These are phyloP conservation scores for Polyporus arcularius DNA, from an alignment of 768 basidiomycete genomes.

Conservation along the genomic window DNA sequence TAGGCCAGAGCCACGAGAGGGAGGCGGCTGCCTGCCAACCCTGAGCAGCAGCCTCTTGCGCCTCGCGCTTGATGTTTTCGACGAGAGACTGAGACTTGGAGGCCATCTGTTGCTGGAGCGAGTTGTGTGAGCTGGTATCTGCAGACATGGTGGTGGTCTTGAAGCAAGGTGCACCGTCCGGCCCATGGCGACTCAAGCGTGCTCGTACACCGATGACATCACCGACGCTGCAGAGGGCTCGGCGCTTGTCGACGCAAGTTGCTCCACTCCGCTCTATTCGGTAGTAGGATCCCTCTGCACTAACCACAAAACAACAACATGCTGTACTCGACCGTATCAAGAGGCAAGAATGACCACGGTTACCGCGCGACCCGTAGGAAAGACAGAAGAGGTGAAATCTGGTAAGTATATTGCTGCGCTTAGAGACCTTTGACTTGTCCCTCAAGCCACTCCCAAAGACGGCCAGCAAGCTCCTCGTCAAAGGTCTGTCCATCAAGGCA, in stretches of 20 bases:
- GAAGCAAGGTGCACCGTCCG: not conserved
- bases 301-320: no score
- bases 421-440: slow-evolving; percentile 13
- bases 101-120: not conserved
- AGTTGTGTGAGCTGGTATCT: not conserved
- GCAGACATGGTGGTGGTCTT: not conserved
- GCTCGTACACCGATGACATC: no score
- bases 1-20: slow-evolving; percentile 32
- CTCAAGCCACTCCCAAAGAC: slow-evolving; percentile 32
- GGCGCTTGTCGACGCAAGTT: no score
- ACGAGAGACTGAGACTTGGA: not conserved
- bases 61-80: slow-evolving; percentile 19
- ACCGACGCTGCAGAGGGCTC: no score
- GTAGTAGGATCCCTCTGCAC: no score
- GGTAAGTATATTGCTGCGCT: no score
- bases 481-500: slow-evolving; percentile 6
- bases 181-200: no score
- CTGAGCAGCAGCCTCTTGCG: slow-evolving; percentile 11
- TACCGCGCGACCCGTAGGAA: no score
- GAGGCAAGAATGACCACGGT: no score
- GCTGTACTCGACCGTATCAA: no score
- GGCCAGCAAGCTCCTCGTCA: slow-evolving; percentile 24
- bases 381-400: no score
- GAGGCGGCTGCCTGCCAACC: slow-evolving; percentile 22
- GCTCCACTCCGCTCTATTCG: no score